Evolutionary conservation across 2,329 filamentous ascomycete genomes (phyloP).

Genomic region (Zymoseptoria passerinii): DNA sequence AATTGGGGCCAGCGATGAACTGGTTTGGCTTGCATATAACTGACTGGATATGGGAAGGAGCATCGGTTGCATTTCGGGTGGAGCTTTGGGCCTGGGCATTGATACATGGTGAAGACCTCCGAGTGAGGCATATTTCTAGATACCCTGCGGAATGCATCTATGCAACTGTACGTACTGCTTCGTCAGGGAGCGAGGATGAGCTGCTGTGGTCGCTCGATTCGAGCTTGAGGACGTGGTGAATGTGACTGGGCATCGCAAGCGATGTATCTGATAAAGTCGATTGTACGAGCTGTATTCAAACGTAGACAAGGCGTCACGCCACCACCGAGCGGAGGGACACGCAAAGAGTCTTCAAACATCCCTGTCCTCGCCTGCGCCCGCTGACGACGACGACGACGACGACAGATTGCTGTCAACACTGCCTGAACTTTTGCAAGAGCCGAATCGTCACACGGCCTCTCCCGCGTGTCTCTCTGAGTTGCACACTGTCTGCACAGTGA

Average conservation of each 20-base stretch:
- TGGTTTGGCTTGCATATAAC: not conserved
- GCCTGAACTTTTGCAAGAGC: not conserved
- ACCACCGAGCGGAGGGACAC: not conserved
- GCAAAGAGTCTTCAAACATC: not conserved
- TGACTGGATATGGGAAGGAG: not conserved
- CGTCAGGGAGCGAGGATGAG: not conserved
- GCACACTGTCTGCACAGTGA: not conserved
- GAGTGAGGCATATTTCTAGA: not conserved
- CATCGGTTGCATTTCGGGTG: not conserved
- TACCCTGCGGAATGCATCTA: not conserved
- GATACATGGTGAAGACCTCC: not conserved
- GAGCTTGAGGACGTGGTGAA: not conserved
- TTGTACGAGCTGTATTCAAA: not conserved
- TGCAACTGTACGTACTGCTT: not conserved
- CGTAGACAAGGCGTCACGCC: not conserved
- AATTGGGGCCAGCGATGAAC: not conserved
- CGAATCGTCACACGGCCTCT: not conserved
- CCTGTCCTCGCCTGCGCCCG: not conserved
- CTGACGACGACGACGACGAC: not conserved
- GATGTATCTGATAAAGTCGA: not conserved
- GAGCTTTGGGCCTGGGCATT: not conserved
- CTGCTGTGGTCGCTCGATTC: not conserved
- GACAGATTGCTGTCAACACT: not conserved
- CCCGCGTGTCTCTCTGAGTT: not conserved
- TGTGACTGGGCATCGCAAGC: not conserved